These are phyloP conservation scores for Blastomyces parvus DNA, from an alignment of 2,329 filamentous ascomycete species.

Conservation along the genomic window DNA sequence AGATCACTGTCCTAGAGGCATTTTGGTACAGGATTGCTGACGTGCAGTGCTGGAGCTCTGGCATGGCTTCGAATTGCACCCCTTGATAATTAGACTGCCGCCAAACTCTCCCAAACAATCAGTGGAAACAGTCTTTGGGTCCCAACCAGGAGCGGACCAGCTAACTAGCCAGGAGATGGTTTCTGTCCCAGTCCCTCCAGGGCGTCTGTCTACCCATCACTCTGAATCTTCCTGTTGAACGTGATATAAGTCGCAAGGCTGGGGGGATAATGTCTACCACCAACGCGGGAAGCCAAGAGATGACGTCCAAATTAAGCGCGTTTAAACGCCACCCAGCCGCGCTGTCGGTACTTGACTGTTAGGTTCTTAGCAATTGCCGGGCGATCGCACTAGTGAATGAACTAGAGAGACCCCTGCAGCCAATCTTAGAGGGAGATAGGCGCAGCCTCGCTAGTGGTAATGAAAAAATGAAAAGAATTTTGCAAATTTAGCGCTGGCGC, in stretches of 20 bases:
- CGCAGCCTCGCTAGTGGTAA: neutral
- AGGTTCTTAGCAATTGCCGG: neutral
- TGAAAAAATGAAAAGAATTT: neutral
- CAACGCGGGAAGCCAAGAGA: neutral
- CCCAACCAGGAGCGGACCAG: neutral
- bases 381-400: neutral
- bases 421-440: neutral
- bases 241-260: neutral
- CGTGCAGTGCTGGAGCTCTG: neutral
- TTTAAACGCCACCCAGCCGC: neutral
- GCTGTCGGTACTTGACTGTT: neutral
- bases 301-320: neutral
- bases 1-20: constrained; percentile 33
- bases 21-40: constrained; percentile 46
- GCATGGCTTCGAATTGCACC: neutral
- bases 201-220: neutral
- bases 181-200: neutral
- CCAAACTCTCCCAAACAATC: neutral
- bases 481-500: neutral
- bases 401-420: neutral
- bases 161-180: neutral
- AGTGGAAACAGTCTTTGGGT: too few species aligned
- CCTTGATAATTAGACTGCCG: neutral
- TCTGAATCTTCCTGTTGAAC: neutral
- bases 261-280: neutral